These are phyloP conservation scores for Torrubiellomyces zombiae DNA, from an alignment of 2,329 filamentous ascomycete genomes.

Conservation along the genomic window DNA sequence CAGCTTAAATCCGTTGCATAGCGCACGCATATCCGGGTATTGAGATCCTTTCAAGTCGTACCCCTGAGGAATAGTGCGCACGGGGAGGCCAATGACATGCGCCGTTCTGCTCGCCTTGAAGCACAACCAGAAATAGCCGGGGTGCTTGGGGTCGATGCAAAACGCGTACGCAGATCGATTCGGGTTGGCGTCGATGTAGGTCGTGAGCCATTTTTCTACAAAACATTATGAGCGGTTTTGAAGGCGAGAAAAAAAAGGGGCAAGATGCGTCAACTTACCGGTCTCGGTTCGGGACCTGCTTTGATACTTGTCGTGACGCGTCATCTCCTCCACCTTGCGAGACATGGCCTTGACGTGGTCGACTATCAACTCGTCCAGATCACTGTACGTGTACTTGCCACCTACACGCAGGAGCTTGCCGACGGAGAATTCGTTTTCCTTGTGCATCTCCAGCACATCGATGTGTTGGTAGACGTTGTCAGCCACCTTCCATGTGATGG, in stretches of 20 bases:
- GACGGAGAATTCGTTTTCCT: constrained; percentile 91
- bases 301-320: constrained; percentile 87
- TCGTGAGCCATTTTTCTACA: constrained; percentile 83
- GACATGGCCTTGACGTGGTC: constrained; percentile 97
- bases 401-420: constrained; percentile 73
- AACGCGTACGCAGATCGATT: constrained; percentile 88
- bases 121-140: constrained; percentile 88
- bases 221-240: not conserved
- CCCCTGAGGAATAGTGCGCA: constrained; percentile 83
- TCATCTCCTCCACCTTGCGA: constrained; percentile 92
- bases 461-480: constrained; percentile 96
- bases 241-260: constrained; percentile 1
- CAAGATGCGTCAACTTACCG: constrained; percentile 42
- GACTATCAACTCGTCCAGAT: constrained; percentile 94
- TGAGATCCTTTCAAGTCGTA: constrained; percentile 79
- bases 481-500: constrained; percentile 94
- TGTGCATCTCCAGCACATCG: constrained; percentile 90
- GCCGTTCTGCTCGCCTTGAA: constrained; percentile 80
- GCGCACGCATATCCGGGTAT: constrained; percentile 85
- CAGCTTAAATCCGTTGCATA: constrained; percentile 96
- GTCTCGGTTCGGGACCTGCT: constrained; percentile 62
- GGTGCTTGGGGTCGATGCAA: constrained; percentile 81
- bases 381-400: constrained; percentile 80
- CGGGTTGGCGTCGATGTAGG: constrained; percentile 91
- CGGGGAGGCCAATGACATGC: constrained; percentile 59